These are phyloP conservation scores for Ustilago hordei DNA, from an alignment of 1,284 basidiomycete species.

Conservation along the genomic window DNA sequence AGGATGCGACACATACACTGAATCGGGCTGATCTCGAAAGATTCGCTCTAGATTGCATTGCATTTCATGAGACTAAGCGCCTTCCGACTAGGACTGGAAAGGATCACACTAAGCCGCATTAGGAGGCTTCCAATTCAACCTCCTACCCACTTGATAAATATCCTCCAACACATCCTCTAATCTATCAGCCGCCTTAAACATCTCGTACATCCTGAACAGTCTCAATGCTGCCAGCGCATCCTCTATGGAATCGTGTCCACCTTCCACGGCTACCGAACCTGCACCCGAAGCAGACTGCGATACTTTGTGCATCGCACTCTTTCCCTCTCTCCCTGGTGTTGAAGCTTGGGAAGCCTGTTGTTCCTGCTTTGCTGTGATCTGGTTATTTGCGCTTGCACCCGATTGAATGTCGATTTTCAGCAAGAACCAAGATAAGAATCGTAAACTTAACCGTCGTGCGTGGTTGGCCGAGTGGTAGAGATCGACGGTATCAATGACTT, in stretches of 20 bases:
- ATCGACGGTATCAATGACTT: constrained; percentile 97
- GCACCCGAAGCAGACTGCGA: constrained; percentile 23
- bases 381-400: constrained; percentile 71
- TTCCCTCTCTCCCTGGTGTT: constrained; percentile 10
- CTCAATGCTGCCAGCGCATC: constrained; percentile 89
- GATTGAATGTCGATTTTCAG: constrained; percentile 90
- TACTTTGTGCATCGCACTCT: constrained; percentile 10
- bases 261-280: constrained; percentile 36
- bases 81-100: not conserved
- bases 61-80: not conserved
- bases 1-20: not conserved
- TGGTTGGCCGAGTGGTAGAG: constrained; percentile 86
- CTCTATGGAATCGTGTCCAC: constrained; percentile 88
- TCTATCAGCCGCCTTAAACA: constrained; percentile 80
- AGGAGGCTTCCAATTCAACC: constrained; percentile 57
- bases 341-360: constrained; percentile 16
- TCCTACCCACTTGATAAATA: constrained; percentile 73
- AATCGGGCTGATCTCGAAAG: not conserved
- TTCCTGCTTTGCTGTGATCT: constrained; percentile 28
- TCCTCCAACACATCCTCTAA: constrained; percentile 90
- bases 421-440: constrained; percentile 93
- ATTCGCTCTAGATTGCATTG: not conserved
- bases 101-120: constrained; percentile 9
- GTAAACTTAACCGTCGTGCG: constrained; percentile 88
- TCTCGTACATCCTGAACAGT: constrained; percentile 85